These are phyloP conservation scores for Chenopodium quinoa DNA, from an alignment of 148 eudicot species.

Conservation along the genomic window DNA sequence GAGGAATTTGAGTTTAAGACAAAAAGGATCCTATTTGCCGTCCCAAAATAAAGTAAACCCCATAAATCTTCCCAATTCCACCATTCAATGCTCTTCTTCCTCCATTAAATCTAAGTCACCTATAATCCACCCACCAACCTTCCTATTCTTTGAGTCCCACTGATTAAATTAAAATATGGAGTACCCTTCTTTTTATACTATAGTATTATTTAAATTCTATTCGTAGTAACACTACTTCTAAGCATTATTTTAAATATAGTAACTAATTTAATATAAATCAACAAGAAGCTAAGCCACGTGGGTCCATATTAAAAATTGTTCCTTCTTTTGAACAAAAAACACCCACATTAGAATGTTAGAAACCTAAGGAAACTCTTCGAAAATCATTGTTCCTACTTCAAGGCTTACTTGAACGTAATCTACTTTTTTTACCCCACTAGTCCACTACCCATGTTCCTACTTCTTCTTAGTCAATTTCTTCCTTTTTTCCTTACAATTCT, in stretches of 20 bases:
- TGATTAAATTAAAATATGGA: background rate
- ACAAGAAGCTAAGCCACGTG: slow-evolving; percentile 14
- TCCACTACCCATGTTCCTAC: background rate
- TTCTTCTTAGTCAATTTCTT: slow-evolving; percentile 22
- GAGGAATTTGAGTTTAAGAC: no score
- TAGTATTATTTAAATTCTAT: background rate
- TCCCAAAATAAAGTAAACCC: background rate
- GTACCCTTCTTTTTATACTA: no score
- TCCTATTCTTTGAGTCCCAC: background rate
- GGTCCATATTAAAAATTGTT: background rate
- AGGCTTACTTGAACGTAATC: slow-evolving; percentile 35
- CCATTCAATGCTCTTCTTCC: slow-evolving; percentile 10
- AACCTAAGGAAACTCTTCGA: background rate
- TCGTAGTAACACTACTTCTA: no score
- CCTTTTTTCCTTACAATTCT: slow-evolving; percentile 10
- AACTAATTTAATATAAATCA: no score
- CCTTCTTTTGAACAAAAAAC: no score
- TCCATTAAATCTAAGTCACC: slow-evolving; percentile 20
- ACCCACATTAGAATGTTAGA: no score
- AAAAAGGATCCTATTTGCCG: background rate
- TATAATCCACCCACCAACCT: slow-evolving; percentile 31
- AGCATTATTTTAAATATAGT: no score
- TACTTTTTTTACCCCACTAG: background rate
- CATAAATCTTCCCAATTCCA: background rate
- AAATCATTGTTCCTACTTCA: slow-evolving; percentile 21